A percentile compares a stretch with the other conserved stretches of the same genome.
These are phyloP conservation scores for Trametes sanguinea DNA, from an alignment of 768 basidiomycete species.

Conservation along the genomic window DNA sequence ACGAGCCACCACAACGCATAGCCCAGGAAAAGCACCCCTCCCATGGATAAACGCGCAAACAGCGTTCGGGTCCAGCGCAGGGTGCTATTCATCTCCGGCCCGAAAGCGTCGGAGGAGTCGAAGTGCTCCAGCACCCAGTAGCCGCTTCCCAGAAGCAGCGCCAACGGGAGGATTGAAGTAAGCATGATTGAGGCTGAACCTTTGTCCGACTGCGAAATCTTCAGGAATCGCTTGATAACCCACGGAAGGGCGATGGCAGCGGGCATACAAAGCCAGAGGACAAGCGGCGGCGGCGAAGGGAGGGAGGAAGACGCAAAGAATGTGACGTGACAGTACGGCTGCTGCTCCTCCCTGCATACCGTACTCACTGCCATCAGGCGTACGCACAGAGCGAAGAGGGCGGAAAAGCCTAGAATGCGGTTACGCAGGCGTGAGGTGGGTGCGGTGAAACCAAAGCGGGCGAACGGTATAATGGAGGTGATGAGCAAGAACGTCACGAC, in stretches of 20 bases:
- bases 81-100: slow-evolving; percentile 40
- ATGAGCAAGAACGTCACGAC: slow-evolving; percentile 74
- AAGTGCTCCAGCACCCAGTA: slow-evolving; percentile 87
- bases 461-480: slow-evolving; percentile 59
- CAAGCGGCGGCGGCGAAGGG: slow-evolving; percentile 61
- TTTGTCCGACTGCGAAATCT: slow-evolving; percentile 69
- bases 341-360: slow-evolving; percentile 93
- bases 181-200: slow-evolving; percentile 71
- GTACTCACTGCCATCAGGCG: slow-evolving; percentile 82
- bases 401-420: slow-evolving; percentile 74
- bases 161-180: slow-evolving; percentile 54
- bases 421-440: slow-evolving; percentile 68
- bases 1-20: slow-evolving; percentile 67
- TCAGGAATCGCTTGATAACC: slow-evolving; percentile 55
- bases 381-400: slow-evolving; percentile 64
- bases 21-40: slow-evolving; percentile 53
- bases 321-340: slow-evolving; percentile 85
- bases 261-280: slow-evolving; percentile 60
- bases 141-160: slow-evolving; percentile 57
- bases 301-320: slow-evolving; percentile 79
- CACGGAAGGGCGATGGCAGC: slow-evolving; percentile 59
- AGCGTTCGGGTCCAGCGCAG: slow-evolving; percentile 60
- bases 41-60: slow-evolving; percentile 59
- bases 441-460: slow-evolving; percentile 65
- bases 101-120: slow-evolving; percentile 55